A percentile compares a stretch with the other conserved stretches of the same genome.
These are phyloP conservation scores for Arthrobotrys pseudoclavata DNA, from an alignment of 2,329 filamentous ascomycete species.

Conservation along the genomic window DNA sequence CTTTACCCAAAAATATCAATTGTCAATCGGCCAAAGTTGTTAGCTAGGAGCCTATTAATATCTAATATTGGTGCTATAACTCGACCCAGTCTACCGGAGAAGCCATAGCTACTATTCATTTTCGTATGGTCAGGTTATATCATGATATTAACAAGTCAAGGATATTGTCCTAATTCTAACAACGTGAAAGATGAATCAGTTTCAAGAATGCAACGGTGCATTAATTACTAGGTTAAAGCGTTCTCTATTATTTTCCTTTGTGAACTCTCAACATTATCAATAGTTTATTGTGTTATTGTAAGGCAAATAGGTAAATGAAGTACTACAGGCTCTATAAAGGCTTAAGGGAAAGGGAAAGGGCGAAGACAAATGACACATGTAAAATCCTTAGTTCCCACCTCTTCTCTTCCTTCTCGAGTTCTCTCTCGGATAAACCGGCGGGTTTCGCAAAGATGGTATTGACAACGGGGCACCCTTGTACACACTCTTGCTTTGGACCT, in stretches of 20 bases:
- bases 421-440: conserved; percentile 45
- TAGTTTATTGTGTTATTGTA: conserved; percentile 7
- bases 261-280: background rate
- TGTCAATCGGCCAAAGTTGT: background rate
- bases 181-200: no score
- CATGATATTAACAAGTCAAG: no score
- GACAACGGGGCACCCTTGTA: conserved; percentile 49
- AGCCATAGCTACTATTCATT: no score
- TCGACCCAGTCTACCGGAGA: no score
- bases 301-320: conserved; percentile 1
- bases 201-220: no score
- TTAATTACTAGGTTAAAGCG: no score
- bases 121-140: no score
- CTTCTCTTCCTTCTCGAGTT: background rate
- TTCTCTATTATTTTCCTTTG: no score
- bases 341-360: no score
- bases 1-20: background rate
- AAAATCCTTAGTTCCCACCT: background rate
- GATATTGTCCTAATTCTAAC: no score
- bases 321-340: background rate
- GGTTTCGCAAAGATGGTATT: conserved; percentile 40
- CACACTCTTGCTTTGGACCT: conserved; percentile 53
- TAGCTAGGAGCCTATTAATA: no score
- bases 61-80: no score
- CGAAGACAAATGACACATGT: background rate